Conservation (phyloP, 305 asterid species). For the Fraxinus albicans region DNA sequence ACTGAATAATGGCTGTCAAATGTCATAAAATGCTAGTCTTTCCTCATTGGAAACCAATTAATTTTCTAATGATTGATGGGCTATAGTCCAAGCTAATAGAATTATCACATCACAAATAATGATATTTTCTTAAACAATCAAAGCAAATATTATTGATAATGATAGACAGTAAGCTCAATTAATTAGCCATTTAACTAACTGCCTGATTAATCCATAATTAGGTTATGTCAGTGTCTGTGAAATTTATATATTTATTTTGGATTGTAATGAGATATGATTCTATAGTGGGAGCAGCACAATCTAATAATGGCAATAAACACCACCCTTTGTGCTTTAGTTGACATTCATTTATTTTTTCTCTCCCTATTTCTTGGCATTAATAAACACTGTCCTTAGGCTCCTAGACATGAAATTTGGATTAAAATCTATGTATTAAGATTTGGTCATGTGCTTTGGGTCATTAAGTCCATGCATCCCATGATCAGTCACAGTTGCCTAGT, state of each 20-base stretch:
- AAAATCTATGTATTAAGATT: constrained; percentile 4
- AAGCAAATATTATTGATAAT: not conserved
- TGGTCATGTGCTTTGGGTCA: constrained; percentile 31
- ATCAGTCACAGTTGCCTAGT: not conserved
- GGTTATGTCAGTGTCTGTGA: constrained; percentile 16
- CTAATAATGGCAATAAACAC: constrained; percentile 23
- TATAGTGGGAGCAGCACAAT: constrained; percentile 25
- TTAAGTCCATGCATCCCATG: not conserved
- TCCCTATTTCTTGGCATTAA: not conserved
- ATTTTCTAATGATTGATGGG: not conserved
- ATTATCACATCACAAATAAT: constrained; percentile 1
- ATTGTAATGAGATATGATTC: constrained; percentile 40
- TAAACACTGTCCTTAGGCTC: not conserved
- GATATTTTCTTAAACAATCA: not conserved
- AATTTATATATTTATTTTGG: constrained; percentile 7
- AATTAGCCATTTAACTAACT: not conserved
- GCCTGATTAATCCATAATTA: not conserved
- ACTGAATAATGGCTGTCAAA: not conserved
- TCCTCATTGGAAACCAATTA: not conserved
- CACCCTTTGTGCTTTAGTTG: not conserved
- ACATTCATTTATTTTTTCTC: not conserved
- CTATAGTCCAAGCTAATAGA: not conserved
- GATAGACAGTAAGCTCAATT: not conserved
- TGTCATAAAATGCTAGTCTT: not conserved
- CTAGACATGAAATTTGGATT: constrained; percentile 26